phyloP scores from a whole-genome alignment of 352 stramenopile genomes.

The Elongisporangium undulatum region DNA sequence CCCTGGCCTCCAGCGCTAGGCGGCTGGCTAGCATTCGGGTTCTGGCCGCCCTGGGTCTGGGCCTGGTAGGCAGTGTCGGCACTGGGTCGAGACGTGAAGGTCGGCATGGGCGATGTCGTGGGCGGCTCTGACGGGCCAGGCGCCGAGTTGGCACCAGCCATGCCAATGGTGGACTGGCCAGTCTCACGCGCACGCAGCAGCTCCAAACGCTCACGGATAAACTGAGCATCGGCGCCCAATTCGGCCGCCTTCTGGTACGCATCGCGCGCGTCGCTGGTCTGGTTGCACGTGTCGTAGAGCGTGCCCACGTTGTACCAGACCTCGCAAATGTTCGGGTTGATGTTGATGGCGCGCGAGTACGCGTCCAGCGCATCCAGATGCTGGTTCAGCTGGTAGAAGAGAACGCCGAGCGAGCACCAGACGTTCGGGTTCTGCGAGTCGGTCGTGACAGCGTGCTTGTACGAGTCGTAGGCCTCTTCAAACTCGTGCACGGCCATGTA shows the following conservation, averaged over 20 bases:
- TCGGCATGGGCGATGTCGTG: conserved; percentile 84
- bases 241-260: conserved; percentile 88
- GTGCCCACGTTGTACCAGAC: conserved; percentile 91
- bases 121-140: conserved; percentile 75
- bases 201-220: conserved; percentile 80
- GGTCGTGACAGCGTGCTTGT: conserved; percentile 86
- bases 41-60: conserved; percentile 14
- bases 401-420: conserved; percentile 88
- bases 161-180: conserved; percentile 76
- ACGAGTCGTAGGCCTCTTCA: conserved; percentile 87
- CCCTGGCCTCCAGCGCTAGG: conserved; percentile 8
- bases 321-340: conserved; percentile 90
- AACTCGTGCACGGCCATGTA: conserved; percentile 92
- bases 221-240: conserved; percentile 75
- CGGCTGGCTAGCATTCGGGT: conserved; percentile 14
- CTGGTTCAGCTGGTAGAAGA: conserved; percentile 90
- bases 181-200: conserved; percentile 73
- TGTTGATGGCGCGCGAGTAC: conserved; percentile 88
- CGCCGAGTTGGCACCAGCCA: conserved; percentile 77
- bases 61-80: conserved; percentile 56
- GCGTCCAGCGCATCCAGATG: conserved; percentile 85
- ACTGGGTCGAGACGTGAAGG: conserved; percentile 65
- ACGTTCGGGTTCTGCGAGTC: conserved; percentile 90
- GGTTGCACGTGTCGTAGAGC: conserved; percentile 89
- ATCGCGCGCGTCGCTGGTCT: conserved; percentile 84